Evolutionary conservation across 1,284 basidiomycete genomes (phyloP), one percentile per base, ranked within the genome.

Genomic region (Schizophyllum amplum): DNA sequence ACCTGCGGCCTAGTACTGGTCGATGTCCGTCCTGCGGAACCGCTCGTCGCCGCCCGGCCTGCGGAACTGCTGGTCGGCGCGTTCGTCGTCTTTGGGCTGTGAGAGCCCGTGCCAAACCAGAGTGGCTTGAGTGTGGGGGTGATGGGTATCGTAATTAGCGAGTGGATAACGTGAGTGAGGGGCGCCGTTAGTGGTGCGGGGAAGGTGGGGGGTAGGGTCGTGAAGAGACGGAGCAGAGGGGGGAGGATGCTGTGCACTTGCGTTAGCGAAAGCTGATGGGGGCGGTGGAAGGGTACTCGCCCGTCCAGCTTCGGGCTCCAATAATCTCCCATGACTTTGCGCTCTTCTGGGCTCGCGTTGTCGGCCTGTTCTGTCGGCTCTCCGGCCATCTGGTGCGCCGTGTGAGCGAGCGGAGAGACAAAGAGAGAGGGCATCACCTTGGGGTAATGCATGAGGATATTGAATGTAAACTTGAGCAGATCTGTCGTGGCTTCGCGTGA

Each of bases 391-490:
- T 79, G 47, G 22, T 62, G 53, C 56, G 55, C 42, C 46, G 49
- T 27, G 21, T 23, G 54, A 59, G 6, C 21, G 27, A 22, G 46
- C 22, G 21, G 13, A 26, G 24, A 25, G 27, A 52, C 23, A 54
- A 50, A 5, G 23, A 33, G 25, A 26, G 52, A 26, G 20, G 13
- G 20, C 9, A 22, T 20, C 24, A 73, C 72, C 67, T 76, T 78
- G 11, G 76, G 76, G 59, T 78, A 92, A 66, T 91, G 86, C 51
- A 84, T 69, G 55, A 88, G 75, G 42, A 92, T 66, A 65, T 92
- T 92, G 70, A 90, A 92, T 5, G 79, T 74, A 54, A 91, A 76
- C 65, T 92, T 92, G 57, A 92, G 77, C 47, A 90, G 66, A 68
- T 92, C 90, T 1, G 80, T 79, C 77, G 85, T 80, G 4, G 88